These are phyloP conservation scores for Scalesia atractyloides DNA, from an alignment of 129 eudicot species.

Conservation along the genomic window DNA sequence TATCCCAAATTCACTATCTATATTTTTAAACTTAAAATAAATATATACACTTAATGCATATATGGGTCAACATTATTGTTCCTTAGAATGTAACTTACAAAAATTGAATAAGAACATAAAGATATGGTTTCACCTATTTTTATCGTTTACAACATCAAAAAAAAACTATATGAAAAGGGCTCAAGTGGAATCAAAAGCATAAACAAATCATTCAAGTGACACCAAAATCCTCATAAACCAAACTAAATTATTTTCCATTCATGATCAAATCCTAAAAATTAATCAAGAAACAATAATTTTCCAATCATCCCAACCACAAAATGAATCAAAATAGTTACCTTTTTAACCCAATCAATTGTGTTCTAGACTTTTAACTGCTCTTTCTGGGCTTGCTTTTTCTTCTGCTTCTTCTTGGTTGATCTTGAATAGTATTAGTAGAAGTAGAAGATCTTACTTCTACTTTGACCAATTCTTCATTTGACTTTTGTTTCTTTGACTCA, in stretches of 20 bases:
- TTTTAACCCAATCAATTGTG: constrained; percentile 5
- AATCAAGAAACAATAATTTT: constrained; percentile 27
- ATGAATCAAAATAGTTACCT: constrained; percentile 31
- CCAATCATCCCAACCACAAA: constrained; percentile 29
- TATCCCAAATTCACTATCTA: neutral
- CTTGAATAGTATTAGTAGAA: constrained; percentile 8
- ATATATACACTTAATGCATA: neutral
- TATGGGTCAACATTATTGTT: neutral
- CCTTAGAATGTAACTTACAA: neutral
- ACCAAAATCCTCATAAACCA: constrained; percentile 30
- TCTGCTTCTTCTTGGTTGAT: constrained; percentile 58
- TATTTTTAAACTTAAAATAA: neutral
- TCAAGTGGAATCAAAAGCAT: constrained; percentile 24
- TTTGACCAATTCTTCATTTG: constrained; percentile 36
- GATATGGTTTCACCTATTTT: neutral
- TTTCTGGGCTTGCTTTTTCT: constrained; percentile 69
- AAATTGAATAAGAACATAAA: neutral
- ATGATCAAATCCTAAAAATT: constrained; percentile 28
- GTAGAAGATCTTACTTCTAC: constrained; percentile 31
- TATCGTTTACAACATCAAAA: neutral
- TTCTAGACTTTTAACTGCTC: constrained; percentile 43
- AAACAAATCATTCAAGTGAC: constrained; percentile 21
- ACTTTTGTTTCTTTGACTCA: constrained; percentile 43
- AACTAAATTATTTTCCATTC: constrained; percentile 27
- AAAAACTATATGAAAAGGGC: neutral